Base-by-base conservation (phyloP, 768 basidiomycete genomes). In the Podaxis pistillaris region DNA sequence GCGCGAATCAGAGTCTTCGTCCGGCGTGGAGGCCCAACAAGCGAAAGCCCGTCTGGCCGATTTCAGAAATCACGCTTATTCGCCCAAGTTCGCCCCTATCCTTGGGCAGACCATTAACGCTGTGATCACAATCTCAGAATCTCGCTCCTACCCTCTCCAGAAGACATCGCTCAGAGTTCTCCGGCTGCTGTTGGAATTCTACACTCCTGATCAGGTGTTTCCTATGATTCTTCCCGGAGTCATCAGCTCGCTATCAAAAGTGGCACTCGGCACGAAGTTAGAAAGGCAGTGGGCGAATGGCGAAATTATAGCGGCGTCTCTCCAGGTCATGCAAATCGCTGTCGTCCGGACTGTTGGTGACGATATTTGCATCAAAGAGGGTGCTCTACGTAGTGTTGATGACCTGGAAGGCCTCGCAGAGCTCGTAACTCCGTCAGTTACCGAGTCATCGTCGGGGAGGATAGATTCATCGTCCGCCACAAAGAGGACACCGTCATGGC, bases 161-260 rank as follows among this genome's bases (percentile, higher is more conserved):
- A 75, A 77, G 15, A 63, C 79, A 3, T 89, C 90, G 12, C 78
- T 96, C 19, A 78, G 85, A 24, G 70, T 87, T 22, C 71, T 93
- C 4, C 74, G 74, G 33, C 67, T 84, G 13, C 72, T 94, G 37
- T 70, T 95, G 62, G 78, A 83, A 3, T 69, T 80, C 8, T 84
- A 86, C 66, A 80, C 87, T 64, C 83, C 85, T n/a, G 79, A 81
- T 44, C 65, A 75, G 49, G 65, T 85, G 3, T 60, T 81, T 22
- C 88, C 89, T 8, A 86, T 90, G 12, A 79, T 98, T 28, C 77
- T 98, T 30, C 96, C 96, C 0, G 96, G 96, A 1, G 82, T 90
- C 36, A 82, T 93, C 63, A 95, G 93, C 68, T 73, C 81, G 17
- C 89, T 90, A 84, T 83, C 83, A 30, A 93, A 88, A 68, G 73